Conservation (phyloP, 2,329 filamentous ascomycete genomes). For the Talaromyces sp. region DNA sequence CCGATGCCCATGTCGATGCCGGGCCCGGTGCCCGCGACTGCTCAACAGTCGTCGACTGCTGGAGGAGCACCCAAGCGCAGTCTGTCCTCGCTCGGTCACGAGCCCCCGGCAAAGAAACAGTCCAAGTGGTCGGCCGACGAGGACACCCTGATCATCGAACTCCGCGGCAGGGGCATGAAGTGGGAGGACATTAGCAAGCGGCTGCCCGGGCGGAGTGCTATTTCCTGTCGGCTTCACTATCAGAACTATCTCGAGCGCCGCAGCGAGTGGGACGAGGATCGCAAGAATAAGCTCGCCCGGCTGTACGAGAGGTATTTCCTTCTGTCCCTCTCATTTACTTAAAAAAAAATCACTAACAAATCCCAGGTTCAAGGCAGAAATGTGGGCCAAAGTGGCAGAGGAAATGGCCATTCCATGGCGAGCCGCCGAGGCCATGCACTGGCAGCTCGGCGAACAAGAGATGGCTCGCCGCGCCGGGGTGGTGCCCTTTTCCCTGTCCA, state of each 20-base stretch:
- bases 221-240: constrained; percentile 90
- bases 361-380: constrained; percentile 85
- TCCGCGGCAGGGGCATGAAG: constrained; percentile 88
- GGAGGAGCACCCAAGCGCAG: constrained; percentile 34
- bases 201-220: constrained; percentile 82
- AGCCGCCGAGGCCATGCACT: constrained; percentile 96
- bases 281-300: constrained; percentile 91
- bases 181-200: constrained; percentile 97
- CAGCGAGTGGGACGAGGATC: constrained; percentile 94
- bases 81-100: constrained; percentile 40
- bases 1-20: constrained; percentile 22
- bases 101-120: constrained; percentile 81
- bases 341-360: constrained; percentile 1
- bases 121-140: constrained; percentile 96
- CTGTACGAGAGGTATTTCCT: constrained; percentile 80
- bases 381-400: constrained; percentile 94
- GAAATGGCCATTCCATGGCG: constrained; percentile 95
- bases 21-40: constrained; percentile 15
- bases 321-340: neutral
- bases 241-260: constrained; percentile 94
- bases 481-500: constrained; percentile 71
- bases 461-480: constrained; percentile 92
- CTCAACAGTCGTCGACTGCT: constrained; percentile 17
- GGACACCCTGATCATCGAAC: constrained; percentile 86
- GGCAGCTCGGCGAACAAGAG: constrained; percentile 87